Conservation (phyloP, 176 grass and related monocot genomes). For the Panicum miliaceum region DNA sequence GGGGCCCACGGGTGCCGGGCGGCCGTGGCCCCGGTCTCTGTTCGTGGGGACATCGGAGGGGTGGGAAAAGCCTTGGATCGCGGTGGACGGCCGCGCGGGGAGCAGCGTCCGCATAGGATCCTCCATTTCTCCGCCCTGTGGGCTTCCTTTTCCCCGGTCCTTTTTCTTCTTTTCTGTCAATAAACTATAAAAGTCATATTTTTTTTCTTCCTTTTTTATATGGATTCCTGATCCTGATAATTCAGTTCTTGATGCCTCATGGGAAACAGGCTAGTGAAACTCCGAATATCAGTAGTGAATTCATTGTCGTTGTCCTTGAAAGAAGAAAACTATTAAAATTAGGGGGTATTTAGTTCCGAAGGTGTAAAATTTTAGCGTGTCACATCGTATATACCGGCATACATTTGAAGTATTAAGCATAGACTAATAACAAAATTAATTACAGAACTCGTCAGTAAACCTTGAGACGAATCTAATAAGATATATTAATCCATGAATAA, state of each 20-base stretch:
- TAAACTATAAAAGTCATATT: not conserved
- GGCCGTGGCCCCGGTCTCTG: not conserved
- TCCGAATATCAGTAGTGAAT: too few relatives aligned
- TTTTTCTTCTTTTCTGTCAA: not conserved
- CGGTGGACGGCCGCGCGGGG: not conserved
- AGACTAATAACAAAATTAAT: too few relatives aligned
- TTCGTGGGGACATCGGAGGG: not conserved
- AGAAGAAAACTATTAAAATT: not conserved
- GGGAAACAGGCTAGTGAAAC: not conserved
- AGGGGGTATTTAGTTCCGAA: too few relatives aligned
- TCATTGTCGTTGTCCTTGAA: not conserved
- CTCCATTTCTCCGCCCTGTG: not conserved
- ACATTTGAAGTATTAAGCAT: too few relatives aligned
- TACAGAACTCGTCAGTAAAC: too few relatives aligned
- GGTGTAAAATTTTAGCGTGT: too few relatives aligned
- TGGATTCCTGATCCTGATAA: too few relatives aligned
- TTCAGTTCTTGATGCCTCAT: not conserved
- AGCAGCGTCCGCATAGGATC: not conserved
- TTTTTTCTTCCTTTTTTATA: not conserved
- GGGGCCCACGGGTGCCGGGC: not conserved
- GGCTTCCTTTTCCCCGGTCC: too few relatives aligned
- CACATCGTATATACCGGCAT: too few relatives aligned
- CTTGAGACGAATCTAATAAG: too few relatives aligned
- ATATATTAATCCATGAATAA: too few relatives aligned
- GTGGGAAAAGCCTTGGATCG: not conserved